A percentile compares a stretch with the other conserved stretches of the same genome.
These are phyloP conservation scores for Cornus controversa DNA, from an alignment of 148 eudicot species.

Conservation along the genomic window DNA sequence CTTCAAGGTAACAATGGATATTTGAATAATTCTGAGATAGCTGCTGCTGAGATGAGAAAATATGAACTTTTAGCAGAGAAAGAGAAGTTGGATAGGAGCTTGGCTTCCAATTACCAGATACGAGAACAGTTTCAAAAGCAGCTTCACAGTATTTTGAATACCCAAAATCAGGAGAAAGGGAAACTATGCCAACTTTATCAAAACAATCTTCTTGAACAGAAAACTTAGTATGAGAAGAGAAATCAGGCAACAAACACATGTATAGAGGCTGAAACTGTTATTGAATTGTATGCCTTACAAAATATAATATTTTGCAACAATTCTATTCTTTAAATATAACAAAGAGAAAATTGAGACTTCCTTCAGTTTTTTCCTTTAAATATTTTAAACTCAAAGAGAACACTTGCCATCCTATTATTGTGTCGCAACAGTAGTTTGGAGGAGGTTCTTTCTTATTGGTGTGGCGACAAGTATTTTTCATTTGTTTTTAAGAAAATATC, in stretches of 20 bases:
- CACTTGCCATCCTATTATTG: too few relatives aligned
- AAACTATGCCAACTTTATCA: background rate
- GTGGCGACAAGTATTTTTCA: too few relatives aligned
- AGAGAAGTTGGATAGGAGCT: slow-evolving; percentile 29
- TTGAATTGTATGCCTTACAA: background rate
- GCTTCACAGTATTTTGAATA: slow-evolving; percentile 33
- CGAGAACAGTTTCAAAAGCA: slow-evolving; percentile 42
- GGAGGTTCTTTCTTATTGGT: too few relatives aligned
- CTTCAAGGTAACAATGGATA: slow-evolving; percentile 23
- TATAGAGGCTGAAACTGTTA: background rate
- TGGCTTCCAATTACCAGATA: slow-evolving; percentile 40
- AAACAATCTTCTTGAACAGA: background rate
- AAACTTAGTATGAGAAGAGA: slow-evolving; percentile 1
- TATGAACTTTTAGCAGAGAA: slow-evolving; percentile 37
- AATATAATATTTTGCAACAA: background rate
- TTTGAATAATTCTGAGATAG: slow-evolving; percentile 25
- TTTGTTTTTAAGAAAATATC: too few relatives aligned
- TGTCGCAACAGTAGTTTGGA: too few relatives aligned
- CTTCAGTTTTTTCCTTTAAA: too few relatives aligned
- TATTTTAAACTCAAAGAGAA: too few relatives aligned
- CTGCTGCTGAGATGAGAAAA: slow-evolving; percentile 44
- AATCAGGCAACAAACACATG: background rate
- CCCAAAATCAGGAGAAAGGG: slow-evolving; percentile 15
- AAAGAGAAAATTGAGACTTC: too few relatives aligned
- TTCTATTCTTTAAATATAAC: too few relatives aligned